Base-by-base conservation (phyloP, 768 basidiomycete genomes). In the Phlebiopsis flavidoalba region DNA sequence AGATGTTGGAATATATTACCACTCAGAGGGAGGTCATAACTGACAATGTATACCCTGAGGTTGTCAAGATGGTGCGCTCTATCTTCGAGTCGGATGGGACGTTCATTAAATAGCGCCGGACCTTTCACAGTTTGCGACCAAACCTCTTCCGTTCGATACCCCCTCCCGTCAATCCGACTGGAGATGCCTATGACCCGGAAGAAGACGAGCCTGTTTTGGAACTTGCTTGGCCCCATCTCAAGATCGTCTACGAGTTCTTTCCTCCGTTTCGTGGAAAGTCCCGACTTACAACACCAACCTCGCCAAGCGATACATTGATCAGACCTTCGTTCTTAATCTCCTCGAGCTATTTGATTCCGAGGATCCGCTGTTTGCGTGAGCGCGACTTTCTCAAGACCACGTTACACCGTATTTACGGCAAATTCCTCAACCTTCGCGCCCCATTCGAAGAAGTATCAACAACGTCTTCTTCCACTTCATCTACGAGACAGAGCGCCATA, bases 211-310 rank as follows among this genome's bases (percentile, higher is more conserved):
- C 97, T 7, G 97, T 99, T 2, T 83, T 99, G 61, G 97, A 99
- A 72, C 89, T 98, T 60, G 97, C 97, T 26, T 99, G 97, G 97
- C 97, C 97, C 45, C 97, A 99, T 74, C 83, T 99, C 59, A 95
- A 99, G 74, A 95, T 99, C 66, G 97, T 99, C 56, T 99, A 99
- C 78, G 97, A 99, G 75, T 98, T 99, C 76, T 99, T n/a, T 99
- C 85, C 87, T 99, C 35, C 90, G 97, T 43, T 99, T 99, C 71
- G 91, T 99, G 61, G 97, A 99, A 75, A 91, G 87, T 67, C 91
- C 91, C 17, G 97, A 99, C 73, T 98, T 99, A n/a, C 79, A 98
- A 96, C 81, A 95, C 93, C 64, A 97, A 97, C 73, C 77, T 95
- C 63, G 97, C 97, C 62, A 99, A 98, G 76, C 91, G 93, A 59